phyloP scores from a whole-genome alignment of 2,329 filamentous ascomycete species.

The Phialophora expanda region DNA sequence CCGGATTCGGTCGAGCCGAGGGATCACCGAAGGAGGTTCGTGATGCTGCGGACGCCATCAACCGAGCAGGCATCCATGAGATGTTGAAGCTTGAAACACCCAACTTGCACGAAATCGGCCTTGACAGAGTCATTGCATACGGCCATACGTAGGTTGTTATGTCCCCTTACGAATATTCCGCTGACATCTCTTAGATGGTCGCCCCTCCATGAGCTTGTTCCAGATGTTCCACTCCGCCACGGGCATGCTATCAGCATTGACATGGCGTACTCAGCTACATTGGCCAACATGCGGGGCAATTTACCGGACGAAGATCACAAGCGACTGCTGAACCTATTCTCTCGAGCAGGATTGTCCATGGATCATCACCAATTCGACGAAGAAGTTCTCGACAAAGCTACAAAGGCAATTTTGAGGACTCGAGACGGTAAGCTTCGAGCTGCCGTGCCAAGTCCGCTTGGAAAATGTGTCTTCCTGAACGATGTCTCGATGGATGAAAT shows the following conservation, averaged over 20 bases:
- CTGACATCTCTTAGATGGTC: constrained; percentile 61
- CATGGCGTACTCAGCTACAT: constrained; percentile 75
- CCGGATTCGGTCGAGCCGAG: constrained; percentile 67
- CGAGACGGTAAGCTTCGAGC: constrained; percentile 71
- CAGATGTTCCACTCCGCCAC: constrained; percentile 70
- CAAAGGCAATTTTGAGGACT: constrained; percentile 72
- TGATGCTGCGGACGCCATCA: constrained; percentile 69
- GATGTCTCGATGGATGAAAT: constrained; percentile 68
- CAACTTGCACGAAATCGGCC: constrained; percentile 73
- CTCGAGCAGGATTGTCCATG: constrained; percentile 71
- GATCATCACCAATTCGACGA: constrained; percentile 72
- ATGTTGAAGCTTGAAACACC: constrained; percentile 76
- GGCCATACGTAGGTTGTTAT: constrained; percentile 65
- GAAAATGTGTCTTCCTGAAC: constrained; percentile 71
- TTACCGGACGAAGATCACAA: constrained; percentile 65
- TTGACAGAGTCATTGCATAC: constrained; percentile 75
- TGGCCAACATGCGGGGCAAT: constrained; percentile 67
- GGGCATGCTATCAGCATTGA: constrained; percentile 77
- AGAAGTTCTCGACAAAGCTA: constrained; percentile 67
- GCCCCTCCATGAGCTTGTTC: constrained; percentile 72
- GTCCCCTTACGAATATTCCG: neutral
- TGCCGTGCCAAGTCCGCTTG: constrained; percentile 71
- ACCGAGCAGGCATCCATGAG: constrained; percentile 70
- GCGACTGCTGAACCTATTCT: constrained; percentile 70
- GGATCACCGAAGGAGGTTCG: constrained; percentile 61